Conservation (phyloP, 2,329 filamentous ascomycete genomes). For the Plectosphaerella sp. region DNA sequence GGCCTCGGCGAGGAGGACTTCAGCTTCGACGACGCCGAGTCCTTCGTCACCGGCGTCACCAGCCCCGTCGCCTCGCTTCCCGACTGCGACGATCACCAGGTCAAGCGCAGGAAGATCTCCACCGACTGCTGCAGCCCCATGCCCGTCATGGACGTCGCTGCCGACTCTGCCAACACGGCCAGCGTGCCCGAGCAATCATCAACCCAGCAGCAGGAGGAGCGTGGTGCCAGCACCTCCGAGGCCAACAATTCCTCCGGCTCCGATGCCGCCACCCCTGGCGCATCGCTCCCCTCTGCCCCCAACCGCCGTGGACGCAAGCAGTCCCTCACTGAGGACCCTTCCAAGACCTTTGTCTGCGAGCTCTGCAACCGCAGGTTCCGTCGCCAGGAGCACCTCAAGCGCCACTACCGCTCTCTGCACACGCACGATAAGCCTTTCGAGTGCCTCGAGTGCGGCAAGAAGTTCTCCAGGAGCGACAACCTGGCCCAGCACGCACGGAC, state of each 20-base stretch:
- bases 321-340: slow-evolving; percentile 93
- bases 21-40: slow-evolving; percentile 66
- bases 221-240: slow-evolving; percentile 31
- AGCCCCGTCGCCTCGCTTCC: slow-evolving; percentile 54
- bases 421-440: slow-evolving; percentile 98
- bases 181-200: slow-evolving; percentile 13
- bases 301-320: slow-evolving; percentile 97
- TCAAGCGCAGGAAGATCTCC: slow-evolving; percentile 50
- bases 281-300: slow-evolving; percentile 37
- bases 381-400: slow-evolving; percentile 96
- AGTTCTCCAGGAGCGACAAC: slow-evolving; percentile 97
- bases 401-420: slow-evolving; percentile 96
- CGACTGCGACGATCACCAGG: slow-evolving; percentile 43
- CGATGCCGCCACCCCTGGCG: slow-evolving; percentile 25
- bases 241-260: slow-evolving; percentile 26
- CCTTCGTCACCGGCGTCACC: slow-evolving; percentile 57
- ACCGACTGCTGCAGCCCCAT: slow-evolving; percentile 30
- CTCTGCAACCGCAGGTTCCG: slow-evolving; percentile 96
- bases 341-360: slow-evolving; percentile 96
- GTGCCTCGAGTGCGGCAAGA: slow-evolving; percentile 97
- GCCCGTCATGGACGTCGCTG: slow-evolving; percentile 38
- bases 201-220: slow-evolving; percentile 25
- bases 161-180: slow-evolving; percentile 28
- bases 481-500: slow-evolving; percentile 93
- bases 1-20: slow-evolving; percentile 73